Evolutionary conservation across 805 yeast genomes (phyloP).

Genomic region (Saccharomycopsis oosterbeekiorum): DNA sequence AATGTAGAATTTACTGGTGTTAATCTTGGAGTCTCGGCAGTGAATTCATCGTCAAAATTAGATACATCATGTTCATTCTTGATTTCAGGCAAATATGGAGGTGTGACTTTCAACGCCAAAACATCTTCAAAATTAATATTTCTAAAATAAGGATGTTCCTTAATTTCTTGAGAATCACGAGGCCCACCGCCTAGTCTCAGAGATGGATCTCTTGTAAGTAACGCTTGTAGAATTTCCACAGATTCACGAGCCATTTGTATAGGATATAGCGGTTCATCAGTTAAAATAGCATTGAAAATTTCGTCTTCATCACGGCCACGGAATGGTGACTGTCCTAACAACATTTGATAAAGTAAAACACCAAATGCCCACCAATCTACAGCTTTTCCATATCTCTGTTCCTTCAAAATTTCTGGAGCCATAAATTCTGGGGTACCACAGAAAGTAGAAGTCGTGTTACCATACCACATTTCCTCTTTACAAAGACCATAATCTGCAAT

Average conservation of each 20-base stretch:
- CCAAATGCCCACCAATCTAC: conserved; percentile 99
- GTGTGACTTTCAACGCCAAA: conserved; percentile 55
- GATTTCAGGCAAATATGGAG: conserved; percentile 87
- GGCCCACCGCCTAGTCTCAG: conserved; percentile 80
- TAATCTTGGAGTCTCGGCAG: conserved; percentile 86
- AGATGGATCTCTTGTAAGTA: conserved; percentile 80
- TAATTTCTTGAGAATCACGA: conserved; percentile 84
- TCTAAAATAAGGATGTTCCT: conserved; percentile 89
- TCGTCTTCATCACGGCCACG: conserved; percentile 97
- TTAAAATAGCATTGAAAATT: conserved; percentile 89
- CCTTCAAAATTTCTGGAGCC: conserved; percentile 97
- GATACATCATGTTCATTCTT: conserved; percentile 83
- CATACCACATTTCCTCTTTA: conserved; percentile 84
- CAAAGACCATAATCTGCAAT: conserved; percentile 97
- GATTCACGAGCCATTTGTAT: conserved; percentile 96
- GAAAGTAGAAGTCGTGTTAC: conserved; percentile 82
- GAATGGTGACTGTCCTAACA: conserved; percentile 92
- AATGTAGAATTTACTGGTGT: conserved; percentile 89
- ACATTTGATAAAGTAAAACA: conserved; percentile 90
- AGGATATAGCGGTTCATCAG: conserved; percentile 95
- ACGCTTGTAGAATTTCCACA: conserved; percentile 84
- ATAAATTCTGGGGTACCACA: conserved; percentile 99
- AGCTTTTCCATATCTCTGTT: conserved; percentile 83
- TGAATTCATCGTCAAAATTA: conserved; percentile 90
- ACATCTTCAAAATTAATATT: conserved; percentile 89